A percentile compares a stretch with the other conserved stretches of the same genome.
Evolutionary conservation across 371 early-diverging fungal genomes (phyloP).

Genomic region (Mortierella sp.): DNA sequence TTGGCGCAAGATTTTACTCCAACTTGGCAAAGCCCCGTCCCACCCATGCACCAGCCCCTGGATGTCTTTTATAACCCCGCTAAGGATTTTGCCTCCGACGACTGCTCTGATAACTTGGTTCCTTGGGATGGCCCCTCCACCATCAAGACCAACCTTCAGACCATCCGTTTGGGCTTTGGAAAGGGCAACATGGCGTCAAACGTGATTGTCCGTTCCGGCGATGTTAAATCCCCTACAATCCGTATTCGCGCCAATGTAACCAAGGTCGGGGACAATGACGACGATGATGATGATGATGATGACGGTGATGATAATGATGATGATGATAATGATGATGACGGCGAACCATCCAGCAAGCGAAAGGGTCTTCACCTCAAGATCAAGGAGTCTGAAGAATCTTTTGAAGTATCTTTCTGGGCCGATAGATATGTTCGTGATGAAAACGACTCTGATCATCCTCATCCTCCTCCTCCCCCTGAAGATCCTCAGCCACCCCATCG

Average conservation of each 20-base stretch:
- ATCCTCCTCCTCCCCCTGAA: constrained; percentile 9
- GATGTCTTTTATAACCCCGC: constrained; percentile 1
- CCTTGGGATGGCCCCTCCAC: constrained; percentile 29
- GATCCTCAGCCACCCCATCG: constrained; percentile 11
- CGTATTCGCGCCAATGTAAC: constrained; percentile 41
- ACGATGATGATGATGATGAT: constrained; percentile 20
- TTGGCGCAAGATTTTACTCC: background rate
- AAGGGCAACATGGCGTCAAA: constrained; percentile 30
- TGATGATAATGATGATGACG: constrained; percentile 21
- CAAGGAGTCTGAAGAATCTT: constrained; percentile 16
- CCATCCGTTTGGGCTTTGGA: constrained; percentile 29
- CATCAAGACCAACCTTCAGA: constrained; percentile 7
- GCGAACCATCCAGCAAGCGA: background rate
- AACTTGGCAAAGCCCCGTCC: background rate
- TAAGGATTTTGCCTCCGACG: background rate
- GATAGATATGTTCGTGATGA: constrained; percentile 13
- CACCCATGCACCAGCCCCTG: background rate
- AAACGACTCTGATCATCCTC: background rate
- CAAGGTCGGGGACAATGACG: constrained; percentile 13
- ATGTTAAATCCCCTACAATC: constrained; percentile 23
- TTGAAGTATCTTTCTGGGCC: constrained; percentile 40
- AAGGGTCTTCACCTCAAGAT: constrained; percentile 37
- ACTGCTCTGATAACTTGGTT: constrained; percentile 24
- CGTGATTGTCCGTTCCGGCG: constrained; percentile 24
- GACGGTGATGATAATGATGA: constrained; percentile 20